phyloP scores from a whole-genome alignment of 164 flowering plant genomes.

The Annona cherimola region DNA sequence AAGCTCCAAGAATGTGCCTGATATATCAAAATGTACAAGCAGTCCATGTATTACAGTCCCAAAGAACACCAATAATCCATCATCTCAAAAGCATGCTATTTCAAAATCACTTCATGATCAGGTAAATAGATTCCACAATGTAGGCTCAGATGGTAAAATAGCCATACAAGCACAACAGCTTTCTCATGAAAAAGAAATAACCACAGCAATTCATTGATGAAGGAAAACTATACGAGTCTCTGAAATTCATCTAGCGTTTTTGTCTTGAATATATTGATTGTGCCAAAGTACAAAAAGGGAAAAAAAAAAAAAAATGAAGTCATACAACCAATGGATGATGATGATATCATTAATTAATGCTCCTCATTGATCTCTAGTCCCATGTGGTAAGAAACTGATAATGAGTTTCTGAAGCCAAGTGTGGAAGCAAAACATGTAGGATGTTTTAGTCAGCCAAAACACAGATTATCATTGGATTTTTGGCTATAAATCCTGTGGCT shows the following conservation, averaged over 20 bases:
- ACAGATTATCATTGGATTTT: too few species aligned
- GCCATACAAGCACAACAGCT: too few species aligned
- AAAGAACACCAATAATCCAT: background rate
- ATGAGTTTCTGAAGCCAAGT: background rate
- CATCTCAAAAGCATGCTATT: background rate
- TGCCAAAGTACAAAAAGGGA: too few species aligned
- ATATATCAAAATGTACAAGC: background rate
- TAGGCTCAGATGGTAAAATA: background rate
- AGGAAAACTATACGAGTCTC: background rate
- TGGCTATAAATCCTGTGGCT: too few species aligned
- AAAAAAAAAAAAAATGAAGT: too few species aligned
- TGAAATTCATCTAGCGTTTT: too few species aligned
- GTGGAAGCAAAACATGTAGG: background rate
- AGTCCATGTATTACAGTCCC: background rate
- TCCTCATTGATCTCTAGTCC: too few species aligned
- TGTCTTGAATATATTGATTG: too few species aligned
- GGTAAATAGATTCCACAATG: background rate
- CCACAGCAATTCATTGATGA: background rate
- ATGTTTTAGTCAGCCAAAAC: too few species aligned
- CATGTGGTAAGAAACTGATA: background rate
- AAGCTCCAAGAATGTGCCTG: constrained; percentile 96
- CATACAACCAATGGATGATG: background rate
- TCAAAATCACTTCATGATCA: background rate
- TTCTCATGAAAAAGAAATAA: too few species aligned
- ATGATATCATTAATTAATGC: background rate